Evolutionary conservation across 73 alveolate genomes (phyloP).

Genomic region (Tetrahymena thermophila): DNA sequence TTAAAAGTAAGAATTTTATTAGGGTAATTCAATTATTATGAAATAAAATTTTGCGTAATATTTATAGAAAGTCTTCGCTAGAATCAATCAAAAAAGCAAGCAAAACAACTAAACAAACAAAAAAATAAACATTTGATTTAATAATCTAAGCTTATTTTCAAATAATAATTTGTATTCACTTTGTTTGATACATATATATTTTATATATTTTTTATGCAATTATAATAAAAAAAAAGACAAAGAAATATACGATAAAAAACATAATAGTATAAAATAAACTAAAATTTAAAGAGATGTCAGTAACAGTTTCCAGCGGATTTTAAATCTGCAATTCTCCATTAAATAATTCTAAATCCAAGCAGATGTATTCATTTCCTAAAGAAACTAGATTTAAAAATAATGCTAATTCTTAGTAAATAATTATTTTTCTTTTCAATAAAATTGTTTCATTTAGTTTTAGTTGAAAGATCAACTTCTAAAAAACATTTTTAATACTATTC

Average conservation of each 20-base stretch:
- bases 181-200: no score
- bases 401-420: background rate
- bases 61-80: background rate
- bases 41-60: background rate
- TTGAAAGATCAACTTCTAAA: background rate
- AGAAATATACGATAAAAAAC: background rate
- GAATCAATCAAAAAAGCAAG: background rate
- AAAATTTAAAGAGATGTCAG: background rate
- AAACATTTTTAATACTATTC: background rate
- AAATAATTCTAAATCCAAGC: slow-evolving; percentile 12
- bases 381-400: background rate
- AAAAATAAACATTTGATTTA: no score
- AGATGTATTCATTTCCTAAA: slow-evolving; percentile 27
- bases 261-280: background rate
- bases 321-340: slow-evolving; percentile 27
- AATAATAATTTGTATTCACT: background rate
- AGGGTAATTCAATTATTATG: background rate
- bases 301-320: background rate
- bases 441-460: background rate
- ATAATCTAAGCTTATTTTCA: background rate
- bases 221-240: background rate
- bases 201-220: background rate
- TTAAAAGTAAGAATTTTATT: background rate
- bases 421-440: background rate
- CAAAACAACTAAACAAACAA: background rate